Conservation (phyloP, 163 green algal species). For the Volvox carteri region DNA sequence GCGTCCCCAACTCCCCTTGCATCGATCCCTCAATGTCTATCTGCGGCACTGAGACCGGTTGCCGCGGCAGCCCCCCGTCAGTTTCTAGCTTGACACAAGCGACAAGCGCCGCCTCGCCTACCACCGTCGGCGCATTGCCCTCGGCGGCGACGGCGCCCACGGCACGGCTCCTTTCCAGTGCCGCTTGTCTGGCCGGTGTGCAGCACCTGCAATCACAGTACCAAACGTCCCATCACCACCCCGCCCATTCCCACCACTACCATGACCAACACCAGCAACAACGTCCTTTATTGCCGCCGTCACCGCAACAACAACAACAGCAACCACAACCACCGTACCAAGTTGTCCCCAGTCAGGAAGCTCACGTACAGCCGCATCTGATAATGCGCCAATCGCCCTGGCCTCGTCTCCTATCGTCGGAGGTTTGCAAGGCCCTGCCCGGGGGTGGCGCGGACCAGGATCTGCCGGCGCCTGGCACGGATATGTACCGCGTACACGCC, state of each 20-base stretch:
- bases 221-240: neutral
- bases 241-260: neutral
- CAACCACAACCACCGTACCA: neutral
- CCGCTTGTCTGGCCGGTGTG: neutral
- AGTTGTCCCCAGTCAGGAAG: neutral
- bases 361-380: too few relatives aligned
- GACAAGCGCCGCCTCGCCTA: neutral
- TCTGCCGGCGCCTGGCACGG: neutral
- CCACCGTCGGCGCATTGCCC: neutral
- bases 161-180: neutral
- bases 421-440: neutral
- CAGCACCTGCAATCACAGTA: too few relatives aligned
- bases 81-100: neutral
- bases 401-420: neutral
- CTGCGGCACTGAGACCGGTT: neutral
- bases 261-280: neutral
- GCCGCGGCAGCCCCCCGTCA: neutral
- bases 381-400: too few relatives aligned
- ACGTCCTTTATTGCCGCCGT: too few relatives aligned
- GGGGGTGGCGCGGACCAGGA: neutral
- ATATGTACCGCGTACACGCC: too few relatives aligned
- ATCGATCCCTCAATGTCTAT: neutral
- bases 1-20: neutral
- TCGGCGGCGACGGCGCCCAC: neutral
- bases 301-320: neutral